Conservation (phyloP, 352 stramenopile genomes). For the Pythium guiyangense region DNA sequence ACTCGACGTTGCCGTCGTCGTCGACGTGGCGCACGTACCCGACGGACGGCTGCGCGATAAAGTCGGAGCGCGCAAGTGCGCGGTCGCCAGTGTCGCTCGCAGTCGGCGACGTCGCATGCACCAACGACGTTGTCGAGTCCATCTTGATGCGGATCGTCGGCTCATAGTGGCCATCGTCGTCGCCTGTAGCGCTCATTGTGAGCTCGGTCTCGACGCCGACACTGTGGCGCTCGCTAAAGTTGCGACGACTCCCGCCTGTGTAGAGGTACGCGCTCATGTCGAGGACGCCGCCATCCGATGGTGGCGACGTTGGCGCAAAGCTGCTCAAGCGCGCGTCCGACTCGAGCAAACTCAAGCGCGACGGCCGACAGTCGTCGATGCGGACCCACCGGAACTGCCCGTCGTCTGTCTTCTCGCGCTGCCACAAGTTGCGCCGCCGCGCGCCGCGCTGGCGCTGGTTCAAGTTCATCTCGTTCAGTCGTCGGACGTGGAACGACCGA, state of each 20-base stretch:
- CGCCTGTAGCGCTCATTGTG: conserved; percentile 40
- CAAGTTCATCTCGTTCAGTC: conserved; percentile 77
- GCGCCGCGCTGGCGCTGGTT: conserved; percentile 74
- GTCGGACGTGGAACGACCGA: conserved; percentile 73
- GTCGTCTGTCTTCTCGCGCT: conserved; percentile 65
- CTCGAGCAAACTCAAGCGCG: conserved; percentile 55
- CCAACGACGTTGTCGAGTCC: conserved; percentile 10
- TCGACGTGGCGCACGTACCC: conserved; percentile 77
- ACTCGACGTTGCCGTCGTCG: conserved; percentile 58
- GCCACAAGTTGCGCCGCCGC: conserved; percentile 69
- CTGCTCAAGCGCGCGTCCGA: conserved; percentile 4
- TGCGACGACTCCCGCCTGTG: conserved; percentile 13
- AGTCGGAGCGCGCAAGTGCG: conserved; percentile 15
- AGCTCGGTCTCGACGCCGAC: conserved; percentile 69
- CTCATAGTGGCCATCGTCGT: conserved; percentile 35
- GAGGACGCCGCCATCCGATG: conserved; percentile 5
- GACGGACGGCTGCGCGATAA: conserved; percentile 66
- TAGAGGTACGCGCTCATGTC: conserved; percentile 39
- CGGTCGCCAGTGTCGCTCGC: background rate
- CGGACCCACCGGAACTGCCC: conserved; percentile 79
- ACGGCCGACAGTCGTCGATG: conserved; percentile 59
- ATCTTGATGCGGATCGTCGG: conserved; percentile 46
- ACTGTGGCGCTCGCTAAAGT: conserved; percentile 12
- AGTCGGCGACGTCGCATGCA: conserved; percentile 5
- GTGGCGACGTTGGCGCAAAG: conserved; percentile 10